Conservation (phyloP, 2,329 filamentous ascomycete species). For the Verticillium nonalfalfae region DNA sequence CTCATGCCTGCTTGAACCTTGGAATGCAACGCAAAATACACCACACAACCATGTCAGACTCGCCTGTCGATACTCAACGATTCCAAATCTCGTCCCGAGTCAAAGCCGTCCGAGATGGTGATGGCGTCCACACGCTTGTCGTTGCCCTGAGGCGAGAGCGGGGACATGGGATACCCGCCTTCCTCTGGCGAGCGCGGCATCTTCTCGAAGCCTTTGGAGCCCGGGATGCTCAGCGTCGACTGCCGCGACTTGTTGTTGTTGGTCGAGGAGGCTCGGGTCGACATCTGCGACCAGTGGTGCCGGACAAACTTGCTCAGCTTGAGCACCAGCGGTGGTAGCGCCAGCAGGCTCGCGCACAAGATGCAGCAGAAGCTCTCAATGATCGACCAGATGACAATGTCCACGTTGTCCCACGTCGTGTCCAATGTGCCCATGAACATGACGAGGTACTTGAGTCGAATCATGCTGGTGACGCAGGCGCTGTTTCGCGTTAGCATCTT, state of each 20-base stretch:
- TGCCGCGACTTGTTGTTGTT: constrained; percentile 1
- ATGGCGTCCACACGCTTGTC: not conserved
- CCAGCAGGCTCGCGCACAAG: constrained; percentile 32
- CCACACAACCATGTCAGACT: not conserved
- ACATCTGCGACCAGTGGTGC: not conserved
- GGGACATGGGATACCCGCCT: not conserved
- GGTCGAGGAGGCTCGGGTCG: not conserved
- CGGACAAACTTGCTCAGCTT: constrained; percentile 2
- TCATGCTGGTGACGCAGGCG: constrained; percentile 13
- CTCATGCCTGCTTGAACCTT: not conserved
- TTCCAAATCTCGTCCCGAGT: not conserved
- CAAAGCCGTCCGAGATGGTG: not conserved
- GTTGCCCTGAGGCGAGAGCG: not conserved
- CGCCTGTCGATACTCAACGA: not conserved
- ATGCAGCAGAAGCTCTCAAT: constrained; percentile 28
- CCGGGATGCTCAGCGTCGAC: constrained; percentile 1
- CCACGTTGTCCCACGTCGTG: constrained; percentile 22
- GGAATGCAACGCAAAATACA: not conserved
- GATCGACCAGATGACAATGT: constrained; percentile 23
- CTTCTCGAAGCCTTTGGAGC: not conserved
- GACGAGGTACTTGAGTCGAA: constrained; percentile 12
- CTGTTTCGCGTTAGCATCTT: constrained; percentile 3
- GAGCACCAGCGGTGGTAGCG: constrained; percentile 30
- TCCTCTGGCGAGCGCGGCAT: not conserved
- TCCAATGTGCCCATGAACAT: constrained; percentile 7